phyloP scores from a whole-genome alignment of 2,329 filamentous ascomycete species.

The Catunica adiposa region DNA sequence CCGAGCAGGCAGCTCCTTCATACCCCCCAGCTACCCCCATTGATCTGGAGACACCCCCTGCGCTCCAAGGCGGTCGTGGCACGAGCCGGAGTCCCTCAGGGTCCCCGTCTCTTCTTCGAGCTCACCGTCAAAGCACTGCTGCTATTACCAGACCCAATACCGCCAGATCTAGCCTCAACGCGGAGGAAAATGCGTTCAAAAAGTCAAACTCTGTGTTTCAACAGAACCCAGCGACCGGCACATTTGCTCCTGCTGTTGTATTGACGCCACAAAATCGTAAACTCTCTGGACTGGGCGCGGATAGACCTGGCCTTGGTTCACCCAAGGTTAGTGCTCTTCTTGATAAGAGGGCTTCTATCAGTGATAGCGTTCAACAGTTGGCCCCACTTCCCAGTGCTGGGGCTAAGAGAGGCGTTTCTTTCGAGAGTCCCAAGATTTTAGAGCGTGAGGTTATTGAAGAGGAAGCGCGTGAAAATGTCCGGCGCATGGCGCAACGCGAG shows the following conservation, averaged over 20 bases:
- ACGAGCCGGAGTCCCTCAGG: slow-evolving; percentile 10
- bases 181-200: neutral
- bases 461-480: slow-evolving; percentile 41
- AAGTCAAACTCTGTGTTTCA: slow-evolving; percentile 29
- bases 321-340: slow-evolving; percentile 56
- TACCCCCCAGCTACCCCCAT: slow-evolving; percentile 8
- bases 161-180: neutral
- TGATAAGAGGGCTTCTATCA: slow-evolving; percentile 54
- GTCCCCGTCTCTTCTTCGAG: slow-evolving; percentile 12
- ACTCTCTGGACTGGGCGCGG: slow-evolving; percentile 52
- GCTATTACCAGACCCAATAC: neutral
- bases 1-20: neutral
- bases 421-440: slow-evolving; percentile 47
- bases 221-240: slow-evolving; percentile 34
- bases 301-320: slow-evolving; percentile 56
- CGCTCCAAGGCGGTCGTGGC: slow-evolving; percentile 1
- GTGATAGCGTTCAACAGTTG: slow-evolving; percentile 27
- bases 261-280: slow-evolving; percentile 38
- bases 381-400: neutral
- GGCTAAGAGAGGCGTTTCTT: slow-evolving; percentile 39
- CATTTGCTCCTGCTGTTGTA: slow-evolving; percentile 45
- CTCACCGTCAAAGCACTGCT: slow-evolving; percentile 8
- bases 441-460: slow-evolving; percentile 42
- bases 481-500: slow-evolving; percentile 38
- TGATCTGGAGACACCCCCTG: slow-evolving; percentile 12